Conservation (phyloP, 2,329 filamentous ascomycete species). For the Rutstroemia sp. region DNA sequence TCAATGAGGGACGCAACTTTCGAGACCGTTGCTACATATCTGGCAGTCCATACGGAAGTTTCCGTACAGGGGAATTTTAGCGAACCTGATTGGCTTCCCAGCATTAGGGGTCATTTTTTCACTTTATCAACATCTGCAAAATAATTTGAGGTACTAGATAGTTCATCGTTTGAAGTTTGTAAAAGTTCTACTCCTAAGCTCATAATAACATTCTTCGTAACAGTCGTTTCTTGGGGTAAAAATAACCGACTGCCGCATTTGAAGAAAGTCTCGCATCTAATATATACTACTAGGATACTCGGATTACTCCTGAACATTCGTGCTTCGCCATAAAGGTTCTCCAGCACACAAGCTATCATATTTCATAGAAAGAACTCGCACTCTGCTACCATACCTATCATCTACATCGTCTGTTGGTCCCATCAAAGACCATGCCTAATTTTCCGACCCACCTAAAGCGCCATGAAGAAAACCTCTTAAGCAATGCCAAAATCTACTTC, state of each 20-base stretch:
- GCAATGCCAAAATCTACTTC: constrained; percentile 26
- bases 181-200: background rate
- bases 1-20: background rate
- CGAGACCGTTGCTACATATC: constrained; percentile 7
- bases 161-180: no score
- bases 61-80: background rate
- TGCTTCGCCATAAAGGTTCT: constrained; percentile 1
- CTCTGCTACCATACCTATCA: constrained; percentile 6
- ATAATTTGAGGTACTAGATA: no score
- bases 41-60: constrained; percentile 2
- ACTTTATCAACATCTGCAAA: no score
- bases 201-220: background rate
- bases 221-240: background rate
- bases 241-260: background rate
- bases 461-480: constrained; percentile 16
- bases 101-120: no score
- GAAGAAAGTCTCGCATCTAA: constrained; percentile 5
- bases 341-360: constrained; percentile 2
- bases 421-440: constrained; percentile 9
- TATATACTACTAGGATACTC: background rate
- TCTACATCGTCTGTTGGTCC: constrained; percentile 5
- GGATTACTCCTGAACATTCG: background rate
- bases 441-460: constrained; percentile 16
- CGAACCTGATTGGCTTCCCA: background rate
- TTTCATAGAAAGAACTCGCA: constrained; percentile 3